Evolutionary conservation across 2,329 filamentous ascomycete genomes (phyloP).

Genomic region (Alternaria atra): DNA sequence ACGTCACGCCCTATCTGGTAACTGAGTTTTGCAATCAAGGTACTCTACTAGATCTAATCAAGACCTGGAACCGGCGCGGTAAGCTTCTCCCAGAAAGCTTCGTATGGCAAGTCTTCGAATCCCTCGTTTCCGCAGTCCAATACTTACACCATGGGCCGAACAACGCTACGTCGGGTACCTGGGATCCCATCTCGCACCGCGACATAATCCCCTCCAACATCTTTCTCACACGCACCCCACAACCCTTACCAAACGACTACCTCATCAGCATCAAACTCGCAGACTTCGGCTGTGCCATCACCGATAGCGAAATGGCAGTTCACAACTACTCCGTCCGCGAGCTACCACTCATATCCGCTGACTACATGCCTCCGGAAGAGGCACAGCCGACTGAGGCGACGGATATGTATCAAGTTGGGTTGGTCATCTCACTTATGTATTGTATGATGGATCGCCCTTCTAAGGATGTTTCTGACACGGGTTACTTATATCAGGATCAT

Average conservation of each 20-base stretch:
- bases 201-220: background rate
- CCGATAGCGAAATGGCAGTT: background rate
- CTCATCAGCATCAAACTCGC: background rate
- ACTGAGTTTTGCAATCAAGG: background rate
- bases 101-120: slow-evolving; percentile 4
- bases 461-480: background rate
- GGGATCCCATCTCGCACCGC: background rate
- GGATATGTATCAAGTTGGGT: slow-evolving; percentile 9
- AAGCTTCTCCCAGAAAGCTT: background rate
- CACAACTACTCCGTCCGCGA: too few species aligned
- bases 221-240: background rate
- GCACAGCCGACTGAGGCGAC: background rate
- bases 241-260: background rate
- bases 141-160: background rate
- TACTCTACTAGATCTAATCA: background rate
- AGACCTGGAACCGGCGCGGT: background rate
- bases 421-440: slow-evolving; percentile 4
- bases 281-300: background rate
- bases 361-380: background rate
- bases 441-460: background rate
- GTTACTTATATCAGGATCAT: background rate
- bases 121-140: background rate
- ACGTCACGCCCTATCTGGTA: background rate
- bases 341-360: background rate
- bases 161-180: background rate